phyloP scores from a whole-genome alignment of 257 asterid species.

The Fraxinus americana region DNA sequence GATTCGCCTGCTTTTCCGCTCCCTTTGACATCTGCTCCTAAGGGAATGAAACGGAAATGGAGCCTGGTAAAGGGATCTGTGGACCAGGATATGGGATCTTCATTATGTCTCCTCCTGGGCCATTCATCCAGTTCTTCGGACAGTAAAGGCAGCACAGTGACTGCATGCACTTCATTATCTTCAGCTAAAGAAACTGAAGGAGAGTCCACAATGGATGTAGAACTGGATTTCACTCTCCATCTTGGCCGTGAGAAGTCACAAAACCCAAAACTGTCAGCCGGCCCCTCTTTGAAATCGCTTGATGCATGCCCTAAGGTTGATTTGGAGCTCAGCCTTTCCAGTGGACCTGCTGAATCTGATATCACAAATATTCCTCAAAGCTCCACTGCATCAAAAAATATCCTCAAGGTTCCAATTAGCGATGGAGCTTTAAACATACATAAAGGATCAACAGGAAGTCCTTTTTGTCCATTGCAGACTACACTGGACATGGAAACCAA shows the following conservation, averaged over 20 bases:
- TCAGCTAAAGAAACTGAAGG: constrained; percentile 52
- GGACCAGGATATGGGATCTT: constrained; percentile 27
- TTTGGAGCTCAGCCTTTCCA: constrained; percentile 49
- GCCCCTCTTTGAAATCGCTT: constrained; percentile 21
- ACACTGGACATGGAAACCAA: constrained; percentile 24
- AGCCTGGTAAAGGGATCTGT: constrained; percentile 23
- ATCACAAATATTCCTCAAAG: constrained; percentile 31
- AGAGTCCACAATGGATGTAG: constrained; percentile 45
- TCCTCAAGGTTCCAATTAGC: constrained; percentile 11
- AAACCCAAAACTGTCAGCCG: constrained; percentile 25
- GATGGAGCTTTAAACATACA: constrained; percentile 28
- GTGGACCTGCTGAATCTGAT: constrained; percentile 43
- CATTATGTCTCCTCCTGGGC: constrained; percentile 43
- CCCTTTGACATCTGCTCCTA: constrained; percentile 21
- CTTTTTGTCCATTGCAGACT: constrained; percentile 14
- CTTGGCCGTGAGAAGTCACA: constrained; percentile 41
- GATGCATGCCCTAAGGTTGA: constrained; percentile 37
- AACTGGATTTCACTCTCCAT: constrained; percentile 45
- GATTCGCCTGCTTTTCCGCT: constrained; percentile 37
- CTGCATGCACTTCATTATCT: constrained; percentile 49
- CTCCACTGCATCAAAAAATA: constrained; percentile 26
- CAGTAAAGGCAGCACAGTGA: constrained; percentile 54
- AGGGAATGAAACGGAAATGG: constrained; percentile 47
- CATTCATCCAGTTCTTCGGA: constrained; percentile 54
- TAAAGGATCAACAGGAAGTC: constrained; percentile 30